Evolutionary conservation across 2,329 filamentous ascomycete genomes (phyloP), one percentile per base, ranked within the genome.

Genomic region (Cadophora gregata): DNA sequence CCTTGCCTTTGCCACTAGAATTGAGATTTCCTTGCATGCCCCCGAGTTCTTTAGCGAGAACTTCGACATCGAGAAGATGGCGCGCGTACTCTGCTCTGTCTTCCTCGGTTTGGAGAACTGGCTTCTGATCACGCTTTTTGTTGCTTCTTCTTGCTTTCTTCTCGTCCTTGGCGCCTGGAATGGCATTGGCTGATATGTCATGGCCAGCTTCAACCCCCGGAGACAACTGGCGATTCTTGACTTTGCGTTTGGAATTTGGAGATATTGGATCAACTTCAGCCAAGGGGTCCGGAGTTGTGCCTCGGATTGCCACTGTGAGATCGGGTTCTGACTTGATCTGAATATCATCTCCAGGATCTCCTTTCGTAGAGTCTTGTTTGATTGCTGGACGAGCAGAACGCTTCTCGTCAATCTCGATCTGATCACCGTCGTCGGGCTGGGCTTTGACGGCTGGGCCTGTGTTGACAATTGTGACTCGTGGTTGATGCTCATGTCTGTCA

Each of bases 61-160:
- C 77, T n/a, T 75, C 75, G 48, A 83, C 77, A 65, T 84, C 82
- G 16, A 79, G 75, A 47, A 82, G 77, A 64, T 81, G 79, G 21
- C 84, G 82, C 29, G 80, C 78, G 76, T 81, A 84, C 73, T 86
- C 84, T 50, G 80, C 79, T 50, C 77, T 77, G 65, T 86, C 84
- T 72, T 86, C 83, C 62, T 83, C 80, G 1, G 84, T 86, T 68
- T 85, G 82, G 45, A 84, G 77, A 25, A 80, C 78, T 0, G 81
- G 82, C 56, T 79, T 78, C 42, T 66, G 65, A 3, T 69, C 69
- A 6, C 59, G 38, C 58, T 66, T 72, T 48, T 70, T 70, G 21
- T 14, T 67, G 8, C 31, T 24, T 63, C 19, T 61, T 56, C 60
- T 65, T 58, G 33, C 66, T 51, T 64, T 60, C 25, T 63, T 62